These are phyloP conservation scores for Flaveria brownii DNA, from an alignment of 129 eudicot species.

Conservation along the genomic window DNA sequence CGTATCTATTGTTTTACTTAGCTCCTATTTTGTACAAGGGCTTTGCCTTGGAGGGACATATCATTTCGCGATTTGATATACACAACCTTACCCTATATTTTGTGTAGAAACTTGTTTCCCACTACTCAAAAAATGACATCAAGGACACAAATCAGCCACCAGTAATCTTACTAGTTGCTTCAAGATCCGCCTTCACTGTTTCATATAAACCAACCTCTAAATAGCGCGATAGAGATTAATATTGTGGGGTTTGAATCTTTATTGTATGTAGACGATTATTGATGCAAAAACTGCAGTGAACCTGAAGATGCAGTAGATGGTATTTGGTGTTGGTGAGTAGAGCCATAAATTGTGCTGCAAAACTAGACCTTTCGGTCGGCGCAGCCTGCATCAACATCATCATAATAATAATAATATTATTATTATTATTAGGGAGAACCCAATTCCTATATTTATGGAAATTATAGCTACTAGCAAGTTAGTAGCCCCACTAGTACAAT, in stretches of 20 bases:
- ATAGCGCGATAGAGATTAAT: no score
- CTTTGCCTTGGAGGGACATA: no score
- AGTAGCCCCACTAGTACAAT: slow-evolving; percentile 22
- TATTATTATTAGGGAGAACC: not conserved
- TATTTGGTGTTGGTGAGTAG: not conserved
- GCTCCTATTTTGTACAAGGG: no score
- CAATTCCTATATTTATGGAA: slow-evolving; percentile 17
- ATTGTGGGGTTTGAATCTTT: slow-evolving; percentile 17
- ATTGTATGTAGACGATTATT: slow-evolving; percentile 28
- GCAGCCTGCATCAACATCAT: slow-evolving; percentile 30
- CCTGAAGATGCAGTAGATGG: slow-evolving; percentile 2
- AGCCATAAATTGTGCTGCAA: not conserved
- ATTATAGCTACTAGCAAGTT: slow-evolving; percentile 21
- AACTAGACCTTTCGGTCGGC: slow-evolving; percentile 27
- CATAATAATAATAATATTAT: not conserved
- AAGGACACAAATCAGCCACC: no score
- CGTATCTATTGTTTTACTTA: no score
- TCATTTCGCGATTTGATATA: no score
- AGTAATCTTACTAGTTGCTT: no score
- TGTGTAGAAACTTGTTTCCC: no score
- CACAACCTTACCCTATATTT: no score
- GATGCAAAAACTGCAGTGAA: slow-evolving; percentile 23
- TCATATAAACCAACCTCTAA: no score
- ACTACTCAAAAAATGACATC: no score
- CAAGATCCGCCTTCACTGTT: no score